Base-by-base conservation (phyloP, 352 stramenopile species). In the Globisporangium spiculum region DNA sequence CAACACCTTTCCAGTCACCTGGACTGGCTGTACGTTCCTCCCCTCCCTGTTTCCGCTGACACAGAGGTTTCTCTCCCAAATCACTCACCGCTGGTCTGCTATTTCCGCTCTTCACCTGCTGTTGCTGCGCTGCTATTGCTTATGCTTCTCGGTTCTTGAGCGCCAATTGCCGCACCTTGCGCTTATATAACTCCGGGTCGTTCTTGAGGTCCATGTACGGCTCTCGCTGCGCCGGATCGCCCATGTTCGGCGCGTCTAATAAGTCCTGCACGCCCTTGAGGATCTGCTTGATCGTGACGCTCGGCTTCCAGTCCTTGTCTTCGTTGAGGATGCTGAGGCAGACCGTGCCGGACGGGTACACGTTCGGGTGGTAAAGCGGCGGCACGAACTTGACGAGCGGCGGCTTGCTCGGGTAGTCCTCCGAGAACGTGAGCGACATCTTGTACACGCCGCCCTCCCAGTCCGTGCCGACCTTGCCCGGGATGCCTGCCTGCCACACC, bases 251-350 rank as follows among this genome's bases (percentile, higher is more conserved):
- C 63, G 88, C 84, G 73, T 95, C 86, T 60, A 97, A 72, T 64
- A 97, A 75, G 74, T 97, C 89, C 65, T 98, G 93, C 71, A 99
- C 98, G 60, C 97, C 97, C 75, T 99, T 93, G 65, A 99, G 84
- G 74, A 99, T 98, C 83, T 99, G 97, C 72, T 98, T 97, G 78
- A 98, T 96, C n/a, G 93, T 98, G 63, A 98, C 93, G 26, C 96
- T 97, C 27, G 97, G 97, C 75, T 98, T 97, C 98, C 98, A 99
- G 74, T 97, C 97, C 76, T 99, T 97, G 83, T 99, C 98, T 83
- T 99, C 98, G 75, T 99, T 99, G 46, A 99, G 70, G 72, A 99
- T 99, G 71, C 89, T 98, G 27, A 99, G 79, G 79, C 98, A 99
- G 58, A 99, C 97, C 3, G 97, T 99, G 52, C 97, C 97, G 10